A percentile compares a stretch with the other conserved stretches of the same genome.
Conservation (phyloP, 352 stramenopile species). For the Phytophthora palmivora region DNA sequence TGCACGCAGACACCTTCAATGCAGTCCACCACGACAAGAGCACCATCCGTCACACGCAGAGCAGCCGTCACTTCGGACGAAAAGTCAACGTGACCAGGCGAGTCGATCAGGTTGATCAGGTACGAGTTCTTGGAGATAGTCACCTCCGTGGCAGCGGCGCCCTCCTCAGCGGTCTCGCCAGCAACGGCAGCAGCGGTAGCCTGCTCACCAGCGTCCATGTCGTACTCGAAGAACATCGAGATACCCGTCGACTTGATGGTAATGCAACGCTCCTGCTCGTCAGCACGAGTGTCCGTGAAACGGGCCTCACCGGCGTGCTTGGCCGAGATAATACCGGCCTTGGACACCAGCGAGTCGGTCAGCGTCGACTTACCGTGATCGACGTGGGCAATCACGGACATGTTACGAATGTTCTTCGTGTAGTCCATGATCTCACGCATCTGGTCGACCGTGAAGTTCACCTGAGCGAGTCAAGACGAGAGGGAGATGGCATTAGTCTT, state of each 20-base stretch:
- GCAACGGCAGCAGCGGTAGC: slow-evolving; percentile 72
- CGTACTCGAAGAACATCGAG: slow-evolving; percentile 99
- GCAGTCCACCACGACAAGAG: slow-evolving; percentile 99
- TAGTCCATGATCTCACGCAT: slow-evolving; percentile 99
- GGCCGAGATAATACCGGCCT: slow-evolving; percentile 99
- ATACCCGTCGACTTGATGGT: slow-evolving; percentile 99
- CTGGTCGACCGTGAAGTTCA: slow-evolving; percentile 99
- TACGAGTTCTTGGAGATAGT: slow-evolving; percentile 98
- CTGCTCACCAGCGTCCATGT: slow-evolving; percentile 94
- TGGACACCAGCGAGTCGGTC: slow-evolving; percentile 98
- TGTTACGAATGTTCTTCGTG: slow-evolving; percentile 99
- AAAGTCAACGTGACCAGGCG: slow-evolving; percentile 99
- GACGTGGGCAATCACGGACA: slow-evolving; percentile 99
- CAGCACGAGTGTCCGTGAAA: slow-evolving; percentile 99
- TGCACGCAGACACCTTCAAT: slow-evolving; percentile 99
- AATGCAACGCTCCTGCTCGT: slow-evolving; percentile 99
- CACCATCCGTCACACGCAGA: slow-evolving; percentile 99
- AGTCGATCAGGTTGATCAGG: slow-evolving; percentile 99
- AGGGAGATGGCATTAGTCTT: slow-evolving; percentile 1
- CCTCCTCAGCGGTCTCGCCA: slow-evolving; percentile 57
- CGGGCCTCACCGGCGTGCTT: slow-evolving; percentile 98
- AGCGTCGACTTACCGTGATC: slow-evolving; percentile 99
- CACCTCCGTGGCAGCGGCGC: slow-evolving; percentile 55
- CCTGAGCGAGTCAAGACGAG: slow-evolving; percentile 52
- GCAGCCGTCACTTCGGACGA: slow-evolving; percentile 99